Evolutionary conservation across 306 rosid species (phyloP), one percentile per base, ranked within the genome.

Genomic region (Astragalus glycyphyllos): DNA sequence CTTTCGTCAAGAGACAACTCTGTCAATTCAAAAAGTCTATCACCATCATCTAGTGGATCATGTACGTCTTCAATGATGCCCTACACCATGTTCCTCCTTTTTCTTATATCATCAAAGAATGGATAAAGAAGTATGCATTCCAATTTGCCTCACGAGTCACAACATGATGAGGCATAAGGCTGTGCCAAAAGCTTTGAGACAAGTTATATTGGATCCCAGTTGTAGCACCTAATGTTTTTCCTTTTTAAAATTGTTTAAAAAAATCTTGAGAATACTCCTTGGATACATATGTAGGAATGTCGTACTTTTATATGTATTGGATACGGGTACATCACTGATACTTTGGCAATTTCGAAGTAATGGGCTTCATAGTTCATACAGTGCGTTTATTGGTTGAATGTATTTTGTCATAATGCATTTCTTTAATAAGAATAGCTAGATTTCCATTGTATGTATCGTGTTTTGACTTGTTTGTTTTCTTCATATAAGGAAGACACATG

Each of bases 401-500:
- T 72, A 42, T 34, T 35, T 34, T 60, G 23, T 53, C 44, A 26
- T 47, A 1, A 5, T 65, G 20, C 6, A 7, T 40, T 4, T 73
- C 48, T 49, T 66, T 72, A 3, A 3, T 6, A 14, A 26, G 58
- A 35, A 16, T 66, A 1, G 35, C 45, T 48, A 10, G 58, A 34
- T 7, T 66, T 66, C 71, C 71, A 14, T 48, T 65, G 14, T 31
- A 65, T 47, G 45, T 46, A 65, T 20, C 23, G 23, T 20, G 23
- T 65, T 48, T 48, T 29, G 5, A 29, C 0, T 10, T 34, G 10
- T 35, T 15, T 48, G 71, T 12, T 32, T 31, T 32, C 0, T 13
- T 8, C 58, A 9, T 66, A 32, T 15, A 35, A 49, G 34, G 59
- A 49, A 16, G 14, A 67, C 32, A 11, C 16, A 0, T 49, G 72